Conservation (phyloP, 306 rosid species). For the Nissolia schottii region DNA sequence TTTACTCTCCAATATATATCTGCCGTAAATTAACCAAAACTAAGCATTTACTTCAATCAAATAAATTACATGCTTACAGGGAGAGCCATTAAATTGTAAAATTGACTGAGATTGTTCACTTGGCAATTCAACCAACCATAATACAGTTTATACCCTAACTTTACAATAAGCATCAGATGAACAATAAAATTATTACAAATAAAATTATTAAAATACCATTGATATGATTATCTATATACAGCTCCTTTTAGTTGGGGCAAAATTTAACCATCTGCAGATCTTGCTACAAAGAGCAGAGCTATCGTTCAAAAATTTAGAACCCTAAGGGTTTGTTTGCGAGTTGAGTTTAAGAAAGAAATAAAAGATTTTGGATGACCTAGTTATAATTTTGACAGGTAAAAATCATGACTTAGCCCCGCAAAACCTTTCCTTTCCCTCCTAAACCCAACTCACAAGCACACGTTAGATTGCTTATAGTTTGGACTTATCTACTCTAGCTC, state of each 20-base stretch:
- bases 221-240: not conserved
- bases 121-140: not conserved
- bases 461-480: not conserved
- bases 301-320: not conserved
- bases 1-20: conserved; percentile 69
- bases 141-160: not conserved
- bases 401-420: no score
- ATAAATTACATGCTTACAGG: not conserved
- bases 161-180: conserved; percentile 2
- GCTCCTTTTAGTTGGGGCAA: not conserved
- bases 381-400: no score
- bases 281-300: not conserved
- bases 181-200: no score
- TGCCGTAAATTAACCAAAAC: conserved; percentile 10
- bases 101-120: not conserved
- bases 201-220: not conserved
- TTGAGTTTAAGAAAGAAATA: no score
- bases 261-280: not conserved
- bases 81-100: not conserved
- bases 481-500: not conserved
- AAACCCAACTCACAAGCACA: no score
- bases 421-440: no score
- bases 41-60: not conserved
- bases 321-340: no score
- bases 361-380: no score